phyloP scores from a whole-genome alignment of 1,284 basidiomycete species.

The Spongispora temasekensis region DNA sequence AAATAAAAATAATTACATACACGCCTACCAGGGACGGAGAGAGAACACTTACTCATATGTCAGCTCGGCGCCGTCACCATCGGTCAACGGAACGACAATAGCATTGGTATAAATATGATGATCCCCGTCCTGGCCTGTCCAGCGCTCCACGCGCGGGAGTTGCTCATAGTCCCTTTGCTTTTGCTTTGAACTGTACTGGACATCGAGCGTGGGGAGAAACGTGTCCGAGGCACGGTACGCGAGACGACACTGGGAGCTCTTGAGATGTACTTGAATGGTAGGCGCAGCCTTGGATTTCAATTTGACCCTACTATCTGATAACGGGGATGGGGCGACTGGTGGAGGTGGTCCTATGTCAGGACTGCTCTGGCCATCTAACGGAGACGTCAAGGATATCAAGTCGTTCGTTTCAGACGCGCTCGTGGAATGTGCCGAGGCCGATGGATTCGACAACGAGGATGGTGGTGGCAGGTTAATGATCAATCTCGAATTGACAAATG shows the following conservation, averaged over 20 bases:
- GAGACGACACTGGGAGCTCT: slow-evolving; percentile 21
- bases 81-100: slow-evolving; percentile 44
- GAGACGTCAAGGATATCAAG: slow-evolving; percentile 20
- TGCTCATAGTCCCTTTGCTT: slow-evolving; percentile 7
- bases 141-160: slow-evolving; percentile 12
- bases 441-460: slow-evolving; percentile 6
- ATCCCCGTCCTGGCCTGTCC: slow-evolving; percentile 18
- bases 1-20: neutral
- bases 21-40: no score
- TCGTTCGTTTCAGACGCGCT: slow-evolving; percentile 2
- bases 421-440: neutral
- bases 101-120: slow-evolving; percentile 15
- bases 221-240: slow-evolving; percentile 13
- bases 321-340: neutral
- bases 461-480: slow-evolving; percentile 44
- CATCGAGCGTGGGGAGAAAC: slow-evolving; percentile 4
- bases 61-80: slow-evolving; percentile 43
- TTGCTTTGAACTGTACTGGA: slow-evolving; percentile 1
- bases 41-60: slow-evolving; percentile 55
- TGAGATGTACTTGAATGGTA: slow-evolving; percentile 18
- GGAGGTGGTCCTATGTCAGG: neutral
- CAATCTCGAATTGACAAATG: slow-evolving; percentile 59
- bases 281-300: slow-evolving; percentile 12
- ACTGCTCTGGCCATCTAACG: neutral
- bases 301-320: slow-evolving; percentile 2